Percentiles rank a stretch among this genome's conserved stretches.
Evolutionary conservation across 2,329 filamentous ascomycete species (phyloP).

Genomic region (Berkeleyomyces rouxiae): DNA sequence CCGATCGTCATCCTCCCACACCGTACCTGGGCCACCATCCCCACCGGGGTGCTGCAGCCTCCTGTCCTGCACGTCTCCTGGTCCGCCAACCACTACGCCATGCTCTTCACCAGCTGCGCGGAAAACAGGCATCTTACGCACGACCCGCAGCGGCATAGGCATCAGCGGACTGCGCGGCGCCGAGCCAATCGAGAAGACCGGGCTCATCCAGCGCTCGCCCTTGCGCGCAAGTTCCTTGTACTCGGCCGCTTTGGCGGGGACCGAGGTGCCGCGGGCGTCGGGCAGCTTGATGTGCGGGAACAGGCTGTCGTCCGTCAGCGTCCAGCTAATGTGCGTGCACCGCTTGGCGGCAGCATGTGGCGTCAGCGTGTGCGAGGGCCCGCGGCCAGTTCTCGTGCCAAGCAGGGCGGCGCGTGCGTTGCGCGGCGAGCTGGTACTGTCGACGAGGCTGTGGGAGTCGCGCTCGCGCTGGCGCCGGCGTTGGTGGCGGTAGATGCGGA

Average conservation of each 20-base stretch:
- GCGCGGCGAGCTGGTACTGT: not conserved
- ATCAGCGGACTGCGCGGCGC: slow-evolving; percentile 58
- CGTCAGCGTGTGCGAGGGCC: not conserved
- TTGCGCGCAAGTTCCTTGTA: slow-evolving; percentile 76
- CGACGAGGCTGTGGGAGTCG: not conserved
- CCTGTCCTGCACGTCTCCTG: not conserved
- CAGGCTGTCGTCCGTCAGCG: slow-evolving; percentile 50
- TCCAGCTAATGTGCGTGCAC: slow-evolving; percentile 30
- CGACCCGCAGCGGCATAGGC: slow-evolving; percentile 39
- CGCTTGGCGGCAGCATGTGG: not conserved
- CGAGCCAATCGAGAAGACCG: slow-evolving; percentile 74
- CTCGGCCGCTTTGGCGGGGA: slow-evolving; percentile 84
- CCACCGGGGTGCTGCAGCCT: not conserved
- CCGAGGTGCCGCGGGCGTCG: slow-evolving; percentile 31
- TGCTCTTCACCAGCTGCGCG: not conserved
- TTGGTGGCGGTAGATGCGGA: not conserved
- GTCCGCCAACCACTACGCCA: not conserved
- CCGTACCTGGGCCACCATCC: not conserved
- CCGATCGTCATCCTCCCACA: not conserved
- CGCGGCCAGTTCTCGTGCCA: not conserved
- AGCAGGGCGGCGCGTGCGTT: not conserved
- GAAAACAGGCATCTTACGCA: slow-evolving; percentile 1
- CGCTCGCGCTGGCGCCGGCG: slow-evolving; percentile 1
- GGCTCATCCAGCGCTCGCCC: slow-evolving; percentile 88
- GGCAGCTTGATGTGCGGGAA: slow-evolving; percentile 80